Evolutionary conservation across 1,284 basidiomycete species (phyloP).

Genomic region (Pseudozyma hubeiensis): DNA sequence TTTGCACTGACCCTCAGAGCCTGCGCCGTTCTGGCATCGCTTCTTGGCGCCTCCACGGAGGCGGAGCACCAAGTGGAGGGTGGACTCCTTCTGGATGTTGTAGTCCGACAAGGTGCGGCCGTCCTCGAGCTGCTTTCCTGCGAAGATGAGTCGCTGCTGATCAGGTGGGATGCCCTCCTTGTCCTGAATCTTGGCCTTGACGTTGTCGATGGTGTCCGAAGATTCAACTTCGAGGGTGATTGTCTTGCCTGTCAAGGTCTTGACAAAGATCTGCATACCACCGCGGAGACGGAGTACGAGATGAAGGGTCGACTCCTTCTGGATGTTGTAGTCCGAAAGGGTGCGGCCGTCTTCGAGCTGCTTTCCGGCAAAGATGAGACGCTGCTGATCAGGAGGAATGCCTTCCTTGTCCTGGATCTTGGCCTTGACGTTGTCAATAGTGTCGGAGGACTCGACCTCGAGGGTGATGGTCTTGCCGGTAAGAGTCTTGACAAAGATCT

Average conservation of each 20-base stretch:
- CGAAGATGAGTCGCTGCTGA: conserved; percentile 72
- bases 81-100: conserved; percentile 69
- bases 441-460: conserved; percentile 70
- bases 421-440: conserved; percentile 75
- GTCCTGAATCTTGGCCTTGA: conserved; percentile 68
- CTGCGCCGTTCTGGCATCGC: conserved; percentile 65
- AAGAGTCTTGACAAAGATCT: conserved; percentile 58
- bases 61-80: conserved; percentile 65
- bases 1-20: conserved; percentile 63
- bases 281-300: conserved; percentile 87
- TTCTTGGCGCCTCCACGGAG: conserved; percentile 68
- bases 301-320: conserved; percentile 99
- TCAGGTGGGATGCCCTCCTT: conserved; percentile 70
- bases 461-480: conserved; percentile 70
- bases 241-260: conserved; percentile 94
- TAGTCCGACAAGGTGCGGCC: conserved; percentile 71
- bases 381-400: conserved; percentile 66
- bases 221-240: conserved; percentile 92
- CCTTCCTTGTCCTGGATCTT: conserved; percentile 67
- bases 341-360: conserved; percentile 66
- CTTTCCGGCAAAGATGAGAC: conserved; percentile 66
- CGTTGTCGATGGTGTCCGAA: conserved; percentile 93
- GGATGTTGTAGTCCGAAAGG: conserved; percentile 77
- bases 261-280: conserved; percentile 72
- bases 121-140: conserved; percentile 71